Evolutionary conservation across 768 basidiomycete species (phyloP).

Genomic region (Trametes maxima): DNA sequence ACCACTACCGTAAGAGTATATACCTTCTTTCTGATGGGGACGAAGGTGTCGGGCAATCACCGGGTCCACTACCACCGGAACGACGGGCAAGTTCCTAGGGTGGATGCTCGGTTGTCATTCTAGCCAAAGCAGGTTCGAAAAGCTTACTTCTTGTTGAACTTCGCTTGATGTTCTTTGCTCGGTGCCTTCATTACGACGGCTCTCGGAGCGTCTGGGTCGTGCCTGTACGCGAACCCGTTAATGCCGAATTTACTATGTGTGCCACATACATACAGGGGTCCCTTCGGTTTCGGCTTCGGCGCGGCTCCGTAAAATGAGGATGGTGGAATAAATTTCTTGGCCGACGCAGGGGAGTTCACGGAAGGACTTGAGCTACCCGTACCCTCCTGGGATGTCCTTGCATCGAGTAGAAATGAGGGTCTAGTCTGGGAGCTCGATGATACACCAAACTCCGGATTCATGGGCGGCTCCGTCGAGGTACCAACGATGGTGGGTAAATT

Average conservation of each 20-base stretch:
- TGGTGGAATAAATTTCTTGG: slow-evolving; percentile 51
- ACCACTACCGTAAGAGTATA: slow-evolving; percentile 17
- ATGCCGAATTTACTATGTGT: not conserved
- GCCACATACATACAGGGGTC: slow-evolving; percentile 48
- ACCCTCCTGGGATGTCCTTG: slow-evolving; percentile 11
- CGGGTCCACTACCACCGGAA: slow-evolving; percentile 90
- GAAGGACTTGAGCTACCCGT: slow-evolving; percentile 23
- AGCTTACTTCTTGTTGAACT: slow-evolving; percentile 69
- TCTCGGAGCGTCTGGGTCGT: slow-evolving; percentile 74
- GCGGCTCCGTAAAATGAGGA: slow-evolving; percentile 62
- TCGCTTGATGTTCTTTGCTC: slow-evolving; percentile 61
- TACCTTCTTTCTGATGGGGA: slow-evolving; percentile 89
- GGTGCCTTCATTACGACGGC: slow-evolving; percentile 89
- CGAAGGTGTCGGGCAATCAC: slow-evolving; percentile 74
- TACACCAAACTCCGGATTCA: slow-evolving; percentile 28
- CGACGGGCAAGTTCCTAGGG: slow-evolving; percentile 59
- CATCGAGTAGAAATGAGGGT: slow-evolving; percentile 9
- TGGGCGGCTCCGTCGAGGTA: slow-evolving; percentile 32
- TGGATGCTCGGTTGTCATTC: not conserved
- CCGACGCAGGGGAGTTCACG: slow-evolving; percentile 24
- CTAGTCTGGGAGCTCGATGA: slow-evolving; percentile 16
- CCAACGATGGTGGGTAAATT: slow-evolving; percentile 53
- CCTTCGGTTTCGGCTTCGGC: slow-evolving; percentile 35
- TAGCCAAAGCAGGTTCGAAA: not conserved
- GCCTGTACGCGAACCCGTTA: slow-evolving; percentile 42